Evolutionary conservation across 768 basidiomycete species (phyloP).

Genomic region (Lactifluus volemus): DNA sequence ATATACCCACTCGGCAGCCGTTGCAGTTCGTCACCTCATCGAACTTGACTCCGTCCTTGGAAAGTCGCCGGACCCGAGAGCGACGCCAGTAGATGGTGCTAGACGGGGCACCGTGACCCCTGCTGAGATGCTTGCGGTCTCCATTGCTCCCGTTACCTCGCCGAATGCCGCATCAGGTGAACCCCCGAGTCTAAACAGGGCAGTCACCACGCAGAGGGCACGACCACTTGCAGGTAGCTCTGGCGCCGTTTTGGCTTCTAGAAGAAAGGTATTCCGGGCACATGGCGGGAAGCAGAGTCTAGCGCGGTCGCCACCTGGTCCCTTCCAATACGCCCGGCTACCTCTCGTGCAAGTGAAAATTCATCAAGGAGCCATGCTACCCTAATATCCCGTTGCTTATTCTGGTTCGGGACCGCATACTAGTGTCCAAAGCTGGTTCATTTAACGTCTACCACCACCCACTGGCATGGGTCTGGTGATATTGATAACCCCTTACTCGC

Average conservation of each 20-base stretch:
- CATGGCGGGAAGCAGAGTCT: neutral
- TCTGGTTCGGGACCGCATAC: neutral
- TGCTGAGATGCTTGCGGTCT: neutral
- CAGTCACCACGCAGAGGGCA: neutral
- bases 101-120: neutral
- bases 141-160: neutral
- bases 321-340: neutral
- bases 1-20: conserved; percentile 12
- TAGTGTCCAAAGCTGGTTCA: neutral
- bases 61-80: neutral
- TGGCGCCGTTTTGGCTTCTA: neutral
- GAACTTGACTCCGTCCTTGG: neutral
- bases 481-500: neutral
- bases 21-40: conserved; percentile 11
- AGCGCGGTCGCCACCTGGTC: neutral
- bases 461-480: neutral
- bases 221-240: neutral
- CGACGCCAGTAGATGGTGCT: neutral
- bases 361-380: neutral
- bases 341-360: conserved; percentile 7
- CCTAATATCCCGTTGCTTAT: neutral
- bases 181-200: neutral
- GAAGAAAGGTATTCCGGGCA: neutral
- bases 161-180: neutral
- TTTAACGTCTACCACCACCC: neutral